Evolutionary conservation across 2,329 filamentous ascomycete species (phyloP), one percentile per base, ranked within the genome.

Genomic region (Alternaria sp.): DNA sequence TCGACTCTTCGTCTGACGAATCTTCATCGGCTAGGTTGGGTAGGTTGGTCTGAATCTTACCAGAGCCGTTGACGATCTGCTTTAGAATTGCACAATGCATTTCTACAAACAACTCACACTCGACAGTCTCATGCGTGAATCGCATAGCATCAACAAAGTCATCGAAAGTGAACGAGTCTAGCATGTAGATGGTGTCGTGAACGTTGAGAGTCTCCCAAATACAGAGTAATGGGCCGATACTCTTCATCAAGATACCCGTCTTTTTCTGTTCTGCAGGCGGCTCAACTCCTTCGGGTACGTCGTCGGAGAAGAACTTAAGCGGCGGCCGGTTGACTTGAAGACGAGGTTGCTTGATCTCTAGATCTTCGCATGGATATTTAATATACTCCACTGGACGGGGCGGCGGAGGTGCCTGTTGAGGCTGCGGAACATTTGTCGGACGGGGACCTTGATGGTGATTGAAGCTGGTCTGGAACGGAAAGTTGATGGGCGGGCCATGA

Each of bases 191-290:
- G 73, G 97, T 93, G 74, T 93, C 97, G 75, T 97, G 97, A n/a
- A 99, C 94, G 72, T 97, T 99, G 34, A 99, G 85, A 0, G 94
- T 97, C 71, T 97, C 93, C 95, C 95, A 99, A 0, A 92, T 92
- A 79, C 97, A 94, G 25, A 99, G 81, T 16, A 98, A 82, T 3
- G 89, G 86, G 0, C 94, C 93, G n/a, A 97, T 87, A 4, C 93
- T 94, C 70, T 91, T 89, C 88, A 94, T 95, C 20, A 89, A 82
- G 55, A 98, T 88, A 40, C 89, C 87, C 44, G 73, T 76, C 57
- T 78, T 75, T 27, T 73, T 66, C 32, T 82, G 76, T 5, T 74
- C 66, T 36, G 80, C 68, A 16, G 77, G 73, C 14, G 68, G 60
- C 34, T 80, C 74, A 34, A 77, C 75, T 54, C 81, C 76, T 1